Evolutionary conservation across 2,329 filamentous ascomycete species (phyloP).

Genomic region (Colletotrichum abscissum): DNA sequence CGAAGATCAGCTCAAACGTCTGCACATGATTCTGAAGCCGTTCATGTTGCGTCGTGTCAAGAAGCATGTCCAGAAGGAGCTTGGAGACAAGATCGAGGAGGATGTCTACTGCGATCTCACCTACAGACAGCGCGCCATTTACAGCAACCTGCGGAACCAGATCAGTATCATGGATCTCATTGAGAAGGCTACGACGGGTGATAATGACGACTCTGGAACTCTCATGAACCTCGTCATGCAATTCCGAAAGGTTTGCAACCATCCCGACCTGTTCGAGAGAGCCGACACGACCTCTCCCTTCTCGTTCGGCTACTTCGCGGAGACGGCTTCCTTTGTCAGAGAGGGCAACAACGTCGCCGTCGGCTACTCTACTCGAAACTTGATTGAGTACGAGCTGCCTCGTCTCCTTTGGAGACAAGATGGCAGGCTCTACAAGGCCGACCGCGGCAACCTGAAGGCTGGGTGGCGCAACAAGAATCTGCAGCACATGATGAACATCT

Average conservation of each 20-base stretch:
- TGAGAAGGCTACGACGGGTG: conserved; percentile 93
- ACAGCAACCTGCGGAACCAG: conserved; percentile 91
- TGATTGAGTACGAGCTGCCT: conserved; percentile 87
- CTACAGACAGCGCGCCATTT: conserved; percentile 94
- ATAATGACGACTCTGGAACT: conserved; percentile 94
- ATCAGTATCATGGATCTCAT: conserved; percentile 99
- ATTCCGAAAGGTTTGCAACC: conserved; percentile 99
- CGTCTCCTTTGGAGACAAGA: conserved; percentile 84
- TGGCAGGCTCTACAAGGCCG: conserved; percentile 80
- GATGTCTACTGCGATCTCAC: conserved; percentile 98
- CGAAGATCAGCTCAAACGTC: conserved; percentile 93
- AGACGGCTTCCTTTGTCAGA: conserved; percentile 93
- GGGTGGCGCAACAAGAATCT: conserved; percentile 86
- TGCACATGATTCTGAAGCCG: conserved; percentile 99
- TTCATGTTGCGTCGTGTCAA: conserved; percentile 99
- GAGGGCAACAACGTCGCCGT: conserved; percentile 85
- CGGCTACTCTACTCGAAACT: conserved; percentile 86
- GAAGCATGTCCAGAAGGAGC: conserved; percentile 98
- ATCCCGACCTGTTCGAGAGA: conserved; percentile 95
- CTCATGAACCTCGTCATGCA: conserved; percentile 99
- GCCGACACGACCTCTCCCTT: conserved; percentile 91
- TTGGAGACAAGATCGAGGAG: conserved; percentile 97
- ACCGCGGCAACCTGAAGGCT: conserved; percentile 77
- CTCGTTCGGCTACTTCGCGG: conserved; percentile 86
- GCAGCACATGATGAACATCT: conserved; percentile 88